phyloP scores from a whole-genome alignment of 768 basidiomycete species.

The Sporobolomyces roseus region DNA sequence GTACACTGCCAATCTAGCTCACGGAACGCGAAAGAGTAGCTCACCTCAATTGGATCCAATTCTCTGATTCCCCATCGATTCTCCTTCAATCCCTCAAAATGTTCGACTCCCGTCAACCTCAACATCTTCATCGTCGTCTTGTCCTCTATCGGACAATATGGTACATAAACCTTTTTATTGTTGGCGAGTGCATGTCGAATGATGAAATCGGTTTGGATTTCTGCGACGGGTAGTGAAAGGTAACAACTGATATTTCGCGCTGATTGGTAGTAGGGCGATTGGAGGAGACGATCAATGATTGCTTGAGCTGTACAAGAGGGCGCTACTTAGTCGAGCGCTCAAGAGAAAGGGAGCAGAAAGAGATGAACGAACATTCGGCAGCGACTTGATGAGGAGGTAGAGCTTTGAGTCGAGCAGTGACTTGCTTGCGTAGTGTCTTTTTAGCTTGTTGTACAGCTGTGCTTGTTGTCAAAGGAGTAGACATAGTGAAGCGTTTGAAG shows the following conservation, averaged over 20 bases:
- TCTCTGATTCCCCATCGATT: slow-evolving; percentile 38
- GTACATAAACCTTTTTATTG: slow-evolving; percentile 34
- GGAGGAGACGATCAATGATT: slow-evolving; percentile 16
- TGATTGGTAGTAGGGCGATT: slow-evolving; percentile 17
- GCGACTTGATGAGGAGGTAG: slow-evolving; percentile 2
- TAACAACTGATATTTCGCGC: slow-evolving; percentile 24
- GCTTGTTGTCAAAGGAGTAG: background rate
- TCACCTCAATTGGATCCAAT: slow-evolving; percentile 27
- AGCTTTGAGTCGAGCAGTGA: background rate
- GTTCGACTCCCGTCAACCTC: slow-evolving; percentile 5
- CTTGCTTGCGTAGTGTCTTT: slow-evolving; percentile 1
- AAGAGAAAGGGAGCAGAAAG: background rate
- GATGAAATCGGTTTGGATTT: slow-evolving; percentile 31
- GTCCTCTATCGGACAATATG: slow-evolving; percentile 34
- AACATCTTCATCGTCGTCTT: slow-evolving; percentile 39
- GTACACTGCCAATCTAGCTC: background rate
- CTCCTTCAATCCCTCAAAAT: slow-evolving; percentile 18
- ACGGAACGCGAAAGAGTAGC: background rate
- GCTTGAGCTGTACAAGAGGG: slow-evolving; percentile 13
- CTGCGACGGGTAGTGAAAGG: slow-evolving; percentile 24
- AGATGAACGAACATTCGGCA: slow-evolving; percentile 11
- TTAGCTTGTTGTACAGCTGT: slow-evolving; percentile 27
- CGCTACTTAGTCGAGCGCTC: background rate
- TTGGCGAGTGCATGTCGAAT: slow-evolving; percentile 25
- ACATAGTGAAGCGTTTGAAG: background rate